A percentile compares a stretch with the other conserved stretches of the same genome.
Evolutionary conservation across 768 basidiomycete species (phyloP).

Genomic region (Leucocoprinus birnbaumii): DNA sequence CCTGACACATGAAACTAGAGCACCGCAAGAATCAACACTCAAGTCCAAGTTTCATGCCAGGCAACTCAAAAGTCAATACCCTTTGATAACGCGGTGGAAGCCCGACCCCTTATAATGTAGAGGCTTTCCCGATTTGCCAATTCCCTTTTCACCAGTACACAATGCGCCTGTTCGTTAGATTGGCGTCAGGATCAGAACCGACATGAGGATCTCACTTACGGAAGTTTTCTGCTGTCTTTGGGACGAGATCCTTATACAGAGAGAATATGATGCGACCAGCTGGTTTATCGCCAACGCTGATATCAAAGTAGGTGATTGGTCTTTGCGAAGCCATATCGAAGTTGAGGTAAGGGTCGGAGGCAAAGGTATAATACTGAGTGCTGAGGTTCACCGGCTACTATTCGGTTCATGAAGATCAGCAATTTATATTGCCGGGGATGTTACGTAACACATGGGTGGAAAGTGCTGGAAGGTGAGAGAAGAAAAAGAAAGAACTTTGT

Average conservation of each 20-base stretch:
- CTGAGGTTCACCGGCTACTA: neutral
- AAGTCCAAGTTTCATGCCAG: neutral
- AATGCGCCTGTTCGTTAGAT: slow-evolving; percentile 54
- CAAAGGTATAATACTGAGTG: neutral
- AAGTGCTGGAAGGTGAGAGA: slow-evolving; percentile 23
- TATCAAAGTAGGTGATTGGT: slow-evolving; percentile 64
- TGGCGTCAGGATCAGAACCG: neutral
- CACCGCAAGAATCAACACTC: slow-evolving; percentile 6
- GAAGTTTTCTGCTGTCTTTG: slow-evolving; percentile 94
- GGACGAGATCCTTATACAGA: slow-evolving; percentile 86
- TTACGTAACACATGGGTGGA: slow-evolving; percentile 27
- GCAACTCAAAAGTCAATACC: slow-evolving; percentile 34
- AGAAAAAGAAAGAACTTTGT: neutral
- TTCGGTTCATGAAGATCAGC: too few relatives aligned
- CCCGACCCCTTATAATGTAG: slow-evolving; percentile 66
- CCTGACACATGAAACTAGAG: slow-evolving; percentile 85
- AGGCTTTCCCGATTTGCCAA: slow-evolving; percentile 59
- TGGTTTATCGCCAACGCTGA: slow-evolving; percentile 70
- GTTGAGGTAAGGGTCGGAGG: neutral
- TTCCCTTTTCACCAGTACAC: slow-evolving; percentile 81
- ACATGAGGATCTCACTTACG: slow-evolving; percentile 43
- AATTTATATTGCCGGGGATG: neutral
- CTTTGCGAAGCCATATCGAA: slow-evolving; percentile 25
- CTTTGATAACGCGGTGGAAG: slow-evolving; percentile 82
- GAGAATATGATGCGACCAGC: slow-evolving; percentile 75